Evolutionary conservation across 2,329 filamentous ascomycete species (phyloP).

Genomic region (Ceratocystiopsis sp.): DNA sequence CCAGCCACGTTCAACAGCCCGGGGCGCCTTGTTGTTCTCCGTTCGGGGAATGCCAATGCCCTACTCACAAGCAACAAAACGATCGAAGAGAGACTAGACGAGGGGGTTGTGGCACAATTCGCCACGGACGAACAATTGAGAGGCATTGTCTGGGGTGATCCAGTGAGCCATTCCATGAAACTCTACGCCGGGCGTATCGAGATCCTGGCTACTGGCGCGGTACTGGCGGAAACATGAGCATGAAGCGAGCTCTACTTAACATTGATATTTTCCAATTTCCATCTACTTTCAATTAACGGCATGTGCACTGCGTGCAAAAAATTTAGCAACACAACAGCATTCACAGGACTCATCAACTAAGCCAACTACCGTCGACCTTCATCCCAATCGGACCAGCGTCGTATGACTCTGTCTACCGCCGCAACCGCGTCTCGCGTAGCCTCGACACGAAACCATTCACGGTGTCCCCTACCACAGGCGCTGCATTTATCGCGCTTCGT

Average conservation of each 20-base stretch:
- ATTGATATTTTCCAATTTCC: too few relatives aligned
- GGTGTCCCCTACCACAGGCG: slow-evolving; percentile 68
- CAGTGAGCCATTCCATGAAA: slow-evolving; percentile 63
- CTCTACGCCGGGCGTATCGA: slow-evolving; percentile 60
- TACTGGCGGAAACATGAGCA: slow-evolving; percentile 23
- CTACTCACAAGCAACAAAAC: slow-evolving; percentile 27
- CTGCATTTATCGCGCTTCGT: slow-evolving; percentile 43
- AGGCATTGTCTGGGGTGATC: slow-evolving; percentile 64
- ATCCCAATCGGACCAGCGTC: slow-evolving; percentile 76
- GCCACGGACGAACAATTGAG: slow-evolving; percentile 52
- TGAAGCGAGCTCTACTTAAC: too few relatives aligned
- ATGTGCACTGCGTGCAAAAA: too few relatives aligned
- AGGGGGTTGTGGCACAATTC: slow-evolving; percentile 51
- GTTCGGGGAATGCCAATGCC: slow-evolving; percentile 26
- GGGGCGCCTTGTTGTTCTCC: slow-evolving; percentile 50
- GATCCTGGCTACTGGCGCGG: slow-evolving; percentile 49
- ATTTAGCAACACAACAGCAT: background rate
- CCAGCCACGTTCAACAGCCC: slow-evolving; percentile 50
- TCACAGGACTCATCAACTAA: background rate
- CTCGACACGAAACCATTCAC: slow-evolving; percentile 90
- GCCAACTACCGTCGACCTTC: slow-evolving; percentile 21
- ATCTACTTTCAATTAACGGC: too few relatives aligned
- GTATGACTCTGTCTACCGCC: slow-evolving; percentile 45
- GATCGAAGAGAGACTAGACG: slow-evolving; percentile 30
- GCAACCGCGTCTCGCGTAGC: slow-evolving; percentile 54